Evolutionary conservation across 257 asterid species (phyloP), one percentile per base, ranked within the genome.

Genomic region (Echites panduratus): DNA sequence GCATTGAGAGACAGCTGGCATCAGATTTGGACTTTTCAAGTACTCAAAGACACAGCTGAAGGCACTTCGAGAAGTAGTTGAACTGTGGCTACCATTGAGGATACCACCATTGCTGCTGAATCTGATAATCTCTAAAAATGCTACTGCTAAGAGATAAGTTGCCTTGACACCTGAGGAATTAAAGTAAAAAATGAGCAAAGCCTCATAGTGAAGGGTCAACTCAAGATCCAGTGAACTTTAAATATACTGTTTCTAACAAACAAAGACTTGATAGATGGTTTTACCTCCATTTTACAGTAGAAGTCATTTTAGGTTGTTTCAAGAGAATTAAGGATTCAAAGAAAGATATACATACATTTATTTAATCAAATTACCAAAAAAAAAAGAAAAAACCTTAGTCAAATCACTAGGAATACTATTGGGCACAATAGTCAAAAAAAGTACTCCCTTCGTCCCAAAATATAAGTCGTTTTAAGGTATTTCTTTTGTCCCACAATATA

Each of bases 71-170:
- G 97, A 89, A 74, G 93, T 86, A 43, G 86, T 79, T 61, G 89
- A 84, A 72, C 70, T 83, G 52, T 87, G 85, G 83, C 82, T 86
- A 79, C 96, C 96, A 81, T 90, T 95, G 52, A 95, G 94, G 79
- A 92, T 84, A 59, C 99, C 99, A 73, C 99, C 99, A 72, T 95
- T 95, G 91, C 99, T 95, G 82, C 92, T 92, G 84, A 95, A 95
- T 67, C 99, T 85, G 81, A 89, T 92, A 75, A 95, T 92, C 93
- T 95, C 99, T 76, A 95, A 73, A 81, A 90, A 90, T 47, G 98
- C 92, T 45, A 95, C 99, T n/a, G 99, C 99, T 78, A 92, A 87
- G 79, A 95, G 99, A 86, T 95, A 95, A 54, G 97, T 95, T 76
- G 99, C 96, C 87, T 95, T 95, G 82, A 95, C 99, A 78, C 99